Conservation (phyloP, 2,329 filamentous ascomycete species). For the Apiospora hydei region DNA sequence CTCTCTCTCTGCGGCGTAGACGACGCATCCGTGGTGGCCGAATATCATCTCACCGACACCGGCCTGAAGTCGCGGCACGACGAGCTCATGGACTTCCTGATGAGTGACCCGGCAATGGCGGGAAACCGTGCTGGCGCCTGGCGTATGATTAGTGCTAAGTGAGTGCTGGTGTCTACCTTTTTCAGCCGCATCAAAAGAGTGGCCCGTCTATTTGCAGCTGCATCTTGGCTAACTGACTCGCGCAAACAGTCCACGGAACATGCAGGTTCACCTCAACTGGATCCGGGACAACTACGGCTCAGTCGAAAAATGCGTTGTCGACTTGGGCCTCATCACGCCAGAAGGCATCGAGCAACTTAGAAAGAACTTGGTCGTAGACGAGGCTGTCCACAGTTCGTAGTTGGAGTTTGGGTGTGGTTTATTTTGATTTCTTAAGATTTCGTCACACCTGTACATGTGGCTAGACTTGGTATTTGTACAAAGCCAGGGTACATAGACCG, state of each 20-base stretch:
- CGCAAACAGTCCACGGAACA: constrained; percentile 51
- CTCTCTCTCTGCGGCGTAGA: constrained; percentile 65
- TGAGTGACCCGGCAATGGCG: constrained; percentile 57
- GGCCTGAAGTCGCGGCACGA: constrained; percentile 52
- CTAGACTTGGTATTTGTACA: constrained; percentile 16
- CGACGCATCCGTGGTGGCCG: constrained; percentile 59
- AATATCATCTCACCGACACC: constrained; percentile 67
- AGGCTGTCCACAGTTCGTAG: background rate
- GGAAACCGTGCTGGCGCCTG: constrained; percentile 53
- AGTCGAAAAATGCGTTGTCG: constrained; percentile 67
- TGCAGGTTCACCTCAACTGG: constrained; percentile 59
- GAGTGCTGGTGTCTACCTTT: constrained; percentile 32
- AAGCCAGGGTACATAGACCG: background rate
- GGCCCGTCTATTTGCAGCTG: background rate
- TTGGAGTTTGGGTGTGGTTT: background rate
- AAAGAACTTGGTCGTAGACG: constrained; percentile 40
- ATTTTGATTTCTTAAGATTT: background rate
- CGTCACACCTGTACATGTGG: background rate
- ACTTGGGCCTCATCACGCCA: constrained; percentile 63
- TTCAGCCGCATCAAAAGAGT: background rate
- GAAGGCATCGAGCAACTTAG: constrained; percentile 55
- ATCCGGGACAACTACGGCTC: constrained; percentile 68
- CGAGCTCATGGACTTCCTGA: constrained; percentile 52
- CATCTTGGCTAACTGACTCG: constrained; percentile 6
- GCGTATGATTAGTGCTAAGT: constrained; percentile 54